Percentiles rank a stretch among this genome's conserved stretches.
Evolutionary conservation across 805 yeast genomes (phyloP).

Genomic region (Phaffomyces antillensis): DNA sequence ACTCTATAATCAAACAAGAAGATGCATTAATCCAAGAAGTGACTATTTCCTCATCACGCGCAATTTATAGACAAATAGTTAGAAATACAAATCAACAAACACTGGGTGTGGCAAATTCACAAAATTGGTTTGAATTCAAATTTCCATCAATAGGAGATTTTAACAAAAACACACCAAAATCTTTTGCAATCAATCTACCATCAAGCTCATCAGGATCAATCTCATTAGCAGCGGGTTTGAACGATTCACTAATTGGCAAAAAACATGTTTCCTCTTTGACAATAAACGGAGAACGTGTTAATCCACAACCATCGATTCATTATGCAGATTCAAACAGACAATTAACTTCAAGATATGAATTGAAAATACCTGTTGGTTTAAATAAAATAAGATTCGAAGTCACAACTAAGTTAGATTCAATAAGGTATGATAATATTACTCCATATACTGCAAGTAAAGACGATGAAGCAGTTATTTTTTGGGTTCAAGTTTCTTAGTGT

Average conservation of each 20-base stretch:
- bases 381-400: constrained; percentile 36
- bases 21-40: constrained; percentile 24
- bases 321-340: constrained; percentile 26
- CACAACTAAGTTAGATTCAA: constrained; percentile 21
- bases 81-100: constrained; percentile 10
- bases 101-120: constrained; percentile 18
- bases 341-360: constrained; percentile 33
- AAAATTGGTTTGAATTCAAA: constrained; percentile 30
- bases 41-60: constrained; percentile 24
- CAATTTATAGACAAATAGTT: constrained; percentile 22
- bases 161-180: constrained; percentile 22
- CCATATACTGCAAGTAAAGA: background rate
- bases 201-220: constrained; percentile 37
- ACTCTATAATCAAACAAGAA: constrained; percentile 5
- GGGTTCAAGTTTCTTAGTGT: constrained; percentile 4
- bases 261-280: constrained; percentile 32
- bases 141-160: constrained; percentile 25
- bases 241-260: constrained; percentile 32
- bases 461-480: constrained; percentile 6
- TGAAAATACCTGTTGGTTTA: constrained; percentile 40
- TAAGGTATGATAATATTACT: background rate
- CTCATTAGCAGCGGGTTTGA: constrained; percentile 36
- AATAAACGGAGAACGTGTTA: constrained; percentile 38
- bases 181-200: constrained; percentile 41
- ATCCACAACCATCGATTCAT: constrained; percentile 36